Percentiles rank a stretch among this genome's conserved stretches.
These are phyloP conservation scores for Colletotrichum neosansevieriae DNA, from an alignment of 2,329 filamentous ascomycete species.

Conservation along the genomic window DNA sequence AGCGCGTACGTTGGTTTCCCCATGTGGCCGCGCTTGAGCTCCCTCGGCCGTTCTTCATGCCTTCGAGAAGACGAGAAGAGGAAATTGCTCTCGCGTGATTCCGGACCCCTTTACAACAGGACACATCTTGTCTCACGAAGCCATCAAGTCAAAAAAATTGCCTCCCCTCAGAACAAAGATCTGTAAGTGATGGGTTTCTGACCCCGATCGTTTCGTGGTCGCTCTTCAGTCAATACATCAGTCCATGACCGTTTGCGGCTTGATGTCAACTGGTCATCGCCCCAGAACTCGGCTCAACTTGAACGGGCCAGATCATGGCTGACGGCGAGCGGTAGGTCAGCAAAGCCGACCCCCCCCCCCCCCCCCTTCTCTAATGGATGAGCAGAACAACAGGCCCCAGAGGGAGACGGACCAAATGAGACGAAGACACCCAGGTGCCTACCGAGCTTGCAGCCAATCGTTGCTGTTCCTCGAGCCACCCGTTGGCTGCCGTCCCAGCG, in stretches of 20 bases:
- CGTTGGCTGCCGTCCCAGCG: constrained; percentile 27
- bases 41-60: constrained; percentile 9
- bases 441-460: constrained; percentile 34
- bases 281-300: constrained; percentile 6
- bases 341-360: no score
- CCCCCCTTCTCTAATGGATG: no score
- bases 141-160: neutral
- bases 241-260: constrained; percentile 25
- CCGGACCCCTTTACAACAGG: neutral
- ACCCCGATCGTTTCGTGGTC: neutral
- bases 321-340: constrained; percentile 8
- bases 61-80: constrained; percentile 21
- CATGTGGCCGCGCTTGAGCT: constrained; percentile 17
- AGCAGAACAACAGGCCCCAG: constrained; percentile 6
- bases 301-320: constrained; percentile 20
- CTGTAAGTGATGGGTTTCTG: neutral
- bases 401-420: constrained; percentile 27
- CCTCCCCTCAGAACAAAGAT: neutral
- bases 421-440: constrained; percentile 30
- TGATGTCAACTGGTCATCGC: constrained; percentile 15
- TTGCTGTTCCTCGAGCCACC: constrained; percentile 16
- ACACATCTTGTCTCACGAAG: neutral
- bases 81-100: neutral
- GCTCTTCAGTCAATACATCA: neutral
- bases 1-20: neutral